These are phyloP conservation scores for Stentor roeselii DNA, from an alignment of 73 alveolate genomes.

Conservation along the genomic window DNA sequence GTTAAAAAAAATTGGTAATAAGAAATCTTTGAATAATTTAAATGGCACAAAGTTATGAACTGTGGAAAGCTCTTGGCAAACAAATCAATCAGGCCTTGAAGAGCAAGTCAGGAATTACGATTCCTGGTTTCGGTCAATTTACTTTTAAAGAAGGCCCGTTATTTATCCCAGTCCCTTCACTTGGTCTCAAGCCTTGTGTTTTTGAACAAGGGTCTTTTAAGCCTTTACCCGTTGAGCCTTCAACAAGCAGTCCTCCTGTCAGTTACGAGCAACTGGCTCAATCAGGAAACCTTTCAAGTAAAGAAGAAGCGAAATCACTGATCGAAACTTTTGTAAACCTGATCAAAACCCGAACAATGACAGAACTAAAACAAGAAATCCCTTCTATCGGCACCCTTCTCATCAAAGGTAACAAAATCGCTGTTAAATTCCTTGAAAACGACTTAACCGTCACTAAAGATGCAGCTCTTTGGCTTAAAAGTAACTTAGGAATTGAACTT, in stretches of 20 bases:
- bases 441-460: slow-evolving; percentile 1
- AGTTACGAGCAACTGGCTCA: too few species aligned
- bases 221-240: background rate
- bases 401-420: background rate
- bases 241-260: background rate
- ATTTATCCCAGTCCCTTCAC: background rate
- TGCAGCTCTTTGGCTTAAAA: slow-evolving; percentile 7
- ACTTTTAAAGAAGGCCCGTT: background rate
- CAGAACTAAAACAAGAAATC: background rate
- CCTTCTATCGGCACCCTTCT: background rate
- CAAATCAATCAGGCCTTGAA: background rate
- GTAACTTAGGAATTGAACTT: slow-evolving; percentile 7
- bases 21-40: too few species aligned
- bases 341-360: background rate
- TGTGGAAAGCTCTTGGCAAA: slow-evolving; percentile 13
- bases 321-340: background rate
- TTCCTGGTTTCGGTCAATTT: slow-evolving; percentile 18
- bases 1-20: too few species aligned
- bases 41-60: background rate
- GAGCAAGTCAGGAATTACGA: background rate
- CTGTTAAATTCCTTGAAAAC: background rate
- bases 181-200: background rate
- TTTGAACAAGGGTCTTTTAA: background rate
- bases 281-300: too few species aligned
- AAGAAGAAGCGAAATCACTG: background rate